Conservation (phyloP, 169 alveolate genomes). For the Cryptosporidium canis region DNA sequence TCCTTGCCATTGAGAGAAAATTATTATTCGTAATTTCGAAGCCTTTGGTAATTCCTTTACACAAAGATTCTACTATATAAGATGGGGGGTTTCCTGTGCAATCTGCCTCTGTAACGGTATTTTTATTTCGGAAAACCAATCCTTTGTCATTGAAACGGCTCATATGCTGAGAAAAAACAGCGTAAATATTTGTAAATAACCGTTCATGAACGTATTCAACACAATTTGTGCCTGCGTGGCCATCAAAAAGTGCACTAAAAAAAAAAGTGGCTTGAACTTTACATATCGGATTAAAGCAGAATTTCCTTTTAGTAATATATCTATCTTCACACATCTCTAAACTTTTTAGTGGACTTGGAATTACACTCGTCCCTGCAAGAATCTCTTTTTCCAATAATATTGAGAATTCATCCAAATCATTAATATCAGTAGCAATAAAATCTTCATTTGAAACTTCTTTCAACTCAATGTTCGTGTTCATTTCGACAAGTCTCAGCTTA, state of each 20-base stretch:
- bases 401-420: neutral
- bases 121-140: neutral
- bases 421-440: neutral
- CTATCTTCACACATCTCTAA: constrained; percentile 62
- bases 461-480: constrained; percentile 47
- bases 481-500: constrained; percentile 14
- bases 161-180: constrained; percentile 47
- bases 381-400: constrained; percentile 33
- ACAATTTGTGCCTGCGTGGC: constrained; percentile 63
- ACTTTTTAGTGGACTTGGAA: constrained; percentile 22
- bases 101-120: neutral
- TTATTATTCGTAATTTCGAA: constrained; percentile 58
- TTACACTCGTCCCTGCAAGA: constrained; percentile 57
- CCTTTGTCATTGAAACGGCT: neutral
- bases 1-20: constrained; percentile 64
- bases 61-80: constrained; percentile 7
- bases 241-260: constrained; percentile 50
- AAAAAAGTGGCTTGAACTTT: neutral
- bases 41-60: constrained; percentile 60
- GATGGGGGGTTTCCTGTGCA: neutral
- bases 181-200: constrained; percentile 11
- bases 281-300: neutral
- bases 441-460: constrained; percentile 17
- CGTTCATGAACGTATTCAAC: constrained; percentile 43
- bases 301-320: constrained; percentile 32